Base-by-base conservation (phyloP, 139 green algal species). In the Yamagishiella unicocca region DNA sequence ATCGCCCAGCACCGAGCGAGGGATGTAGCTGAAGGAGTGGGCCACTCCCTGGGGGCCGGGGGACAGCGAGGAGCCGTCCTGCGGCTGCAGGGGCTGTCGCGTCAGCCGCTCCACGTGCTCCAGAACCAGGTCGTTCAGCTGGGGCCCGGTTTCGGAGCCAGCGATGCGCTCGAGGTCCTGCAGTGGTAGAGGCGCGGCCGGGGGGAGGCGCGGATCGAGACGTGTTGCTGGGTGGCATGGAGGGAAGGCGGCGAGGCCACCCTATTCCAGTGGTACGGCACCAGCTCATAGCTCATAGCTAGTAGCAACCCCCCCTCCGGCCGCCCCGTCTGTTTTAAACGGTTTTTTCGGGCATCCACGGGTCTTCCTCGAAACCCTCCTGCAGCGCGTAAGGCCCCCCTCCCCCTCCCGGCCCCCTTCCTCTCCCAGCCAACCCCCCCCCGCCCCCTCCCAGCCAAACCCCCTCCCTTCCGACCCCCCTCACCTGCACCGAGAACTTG, bases 401-500 rank as follows among this genome's bases (percentile, higher is more conserved):
- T n/a, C n/a, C n/a, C n/a, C n/a, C n/a, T n/a, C n/a, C n/a, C n/a
- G n/a, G n/a, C n/a, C n/a, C n/a, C 72, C n/a, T 42, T 29, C 64
- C 17, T 6, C 6, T 72, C 64, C 64, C 64, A 24, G 64, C 24
- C 74, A 6, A 2, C 43, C 40, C 43, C 40, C 10, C 10, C 10
- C 27, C 2, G 43, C 12, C 40, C 40, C 9, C 42, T 72, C 64
- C 64, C 64, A 24, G 64, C 24, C 74, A 6, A 2, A 24, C 40
- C 43, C 40, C 10, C 10, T 8, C 27, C 2, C 40, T 1, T 25
- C 27, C 45, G 2, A 24, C 10, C 72, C 42, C 0, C 1, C 14
- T 43, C 33, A 83, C 92, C 78, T 90, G 42, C 70, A 89, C 1
- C 10, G 50, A 87, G 71, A 95, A 93, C 87, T 95, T 95, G 35